A percentile compares a stretch with the other conserved stretches of the same genome.
Evolutionary conservation across 495 filamentous ascomycete genomes (phyloP).

Genomic region (Trichoderma gamsii): DNA sequence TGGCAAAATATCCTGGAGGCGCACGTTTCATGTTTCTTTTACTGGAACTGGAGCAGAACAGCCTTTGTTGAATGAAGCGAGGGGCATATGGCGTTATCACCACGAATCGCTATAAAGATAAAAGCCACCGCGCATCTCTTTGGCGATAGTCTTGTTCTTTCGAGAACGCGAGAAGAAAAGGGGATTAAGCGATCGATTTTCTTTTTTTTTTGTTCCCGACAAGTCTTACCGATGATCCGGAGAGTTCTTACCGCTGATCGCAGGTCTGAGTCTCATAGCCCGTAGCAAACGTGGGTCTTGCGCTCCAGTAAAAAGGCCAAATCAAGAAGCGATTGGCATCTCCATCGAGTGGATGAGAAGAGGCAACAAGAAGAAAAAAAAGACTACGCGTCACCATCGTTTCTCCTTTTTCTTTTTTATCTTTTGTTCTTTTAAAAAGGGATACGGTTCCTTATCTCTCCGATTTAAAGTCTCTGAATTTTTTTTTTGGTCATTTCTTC

Average conservation of each 20-base stretch:
- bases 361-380: neutral
- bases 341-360: neutral
- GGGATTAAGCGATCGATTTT: too few relatives aligned
- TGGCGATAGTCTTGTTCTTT: too few relatives aligned
- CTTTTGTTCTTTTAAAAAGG: neutral
- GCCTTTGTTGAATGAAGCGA: too few relatives aligned
- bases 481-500: neutral
- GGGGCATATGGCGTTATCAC: too few relatives aligned
- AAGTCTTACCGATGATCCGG: too few relatives aligned
- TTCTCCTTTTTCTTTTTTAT: neutral
- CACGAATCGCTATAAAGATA: neutral
- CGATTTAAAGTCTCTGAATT: neutral
- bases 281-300: neutral
- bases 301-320: neutral
- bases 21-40: neutral
- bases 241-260: too few relatives aligned
- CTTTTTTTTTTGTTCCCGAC: too few relatives aligned
- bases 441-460: neutral
- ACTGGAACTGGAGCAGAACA: neutral
- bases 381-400: neutral
- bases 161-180: too few relatives aligned
- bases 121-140: too few relatives aligned
- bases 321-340: conserved; percentile 1
- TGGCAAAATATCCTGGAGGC: neutral
- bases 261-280: too few relatives aligned